A percentile compares a stretch with the other conserved stretches of the same genome.
Conservation (phyloP, 768 basidiomycete genomes). For the Pluteus cervinus region DNA sequence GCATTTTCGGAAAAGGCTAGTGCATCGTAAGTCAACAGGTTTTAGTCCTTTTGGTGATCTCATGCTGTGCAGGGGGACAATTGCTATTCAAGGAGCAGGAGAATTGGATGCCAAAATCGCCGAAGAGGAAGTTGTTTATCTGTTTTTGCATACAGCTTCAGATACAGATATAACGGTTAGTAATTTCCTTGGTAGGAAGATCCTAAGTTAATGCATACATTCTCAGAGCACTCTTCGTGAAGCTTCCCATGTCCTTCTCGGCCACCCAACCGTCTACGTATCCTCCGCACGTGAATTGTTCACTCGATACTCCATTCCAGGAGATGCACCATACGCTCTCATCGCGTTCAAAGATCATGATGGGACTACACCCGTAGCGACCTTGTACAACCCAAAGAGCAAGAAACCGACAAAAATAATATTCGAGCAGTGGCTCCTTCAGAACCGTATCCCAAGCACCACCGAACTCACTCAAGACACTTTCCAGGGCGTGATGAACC, state of each 20-base stretch:
- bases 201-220: neutral
- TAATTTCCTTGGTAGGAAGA: neutral
- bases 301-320: slow-evolving; percentile 29
- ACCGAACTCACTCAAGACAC: slow-evolving; percentile 72
- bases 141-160: slow-evolving; percentile 40
- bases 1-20: slow-evolving; percentile 73
- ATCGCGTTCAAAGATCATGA: slow-evolving; percentile 65
- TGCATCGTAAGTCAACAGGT: slow-evolving; percentile 47
- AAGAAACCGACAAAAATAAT: too few relatives aligned
- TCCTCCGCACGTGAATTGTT: slow-evolving; percentile 32
- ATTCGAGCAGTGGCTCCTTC: slow-evolving; percentile 73
- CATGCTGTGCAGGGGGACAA: too few relatives aligned
- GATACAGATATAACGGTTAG: slow-evolving; percentile 30
- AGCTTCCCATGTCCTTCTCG: slow-evolving; percentile 37
- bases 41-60: slow-evolving; percentile 24
- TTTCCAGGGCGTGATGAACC: slow-evolving; percentile 85
- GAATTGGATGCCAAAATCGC: slow-evolving; percentile 34
- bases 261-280: slow-evolving; percentile 39
- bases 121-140: slow-evolving; percentile 49
- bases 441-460: slow-evolving; percentile 67
- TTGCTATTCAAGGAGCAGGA: slow-evolving; percentile 15
- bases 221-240: slow-evolving; percentile 29
- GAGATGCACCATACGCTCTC: slow-evolving; percentile 48
- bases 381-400: too few relatives aligned
- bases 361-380: too few relatives aligned